Evolutionary conservation across 345 rosid genomes (phyloP).

Genomic region (Citrus hindsii): DNA sequence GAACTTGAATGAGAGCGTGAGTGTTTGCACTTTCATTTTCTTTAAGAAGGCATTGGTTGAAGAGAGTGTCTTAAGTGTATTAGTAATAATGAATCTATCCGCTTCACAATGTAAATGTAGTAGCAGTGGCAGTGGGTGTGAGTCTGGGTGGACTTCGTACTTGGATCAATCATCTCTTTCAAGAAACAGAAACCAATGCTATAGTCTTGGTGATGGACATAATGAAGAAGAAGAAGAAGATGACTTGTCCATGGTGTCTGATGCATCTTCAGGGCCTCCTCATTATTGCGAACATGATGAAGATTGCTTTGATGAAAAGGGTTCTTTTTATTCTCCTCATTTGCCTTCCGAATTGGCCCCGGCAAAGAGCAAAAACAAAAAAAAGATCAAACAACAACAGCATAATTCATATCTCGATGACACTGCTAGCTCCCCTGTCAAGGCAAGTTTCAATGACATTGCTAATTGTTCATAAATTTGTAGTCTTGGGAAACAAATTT

Average conservation of each 20-base stretch:
- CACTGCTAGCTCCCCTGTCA: constrained; percentile 71
- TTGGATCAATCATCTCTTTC: constrained; percentile 57
- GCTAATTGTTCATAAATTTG: not conserved
- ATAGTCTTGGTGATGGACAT: constrained; percentile 18
- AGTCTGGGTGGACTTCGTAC: constrained; percentile 86
- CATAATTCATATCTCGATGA: constrained; percentile 54
- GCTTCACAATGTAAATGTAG: constrained; percentile 35
- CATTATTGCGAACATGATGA: constrained; percentile 38
- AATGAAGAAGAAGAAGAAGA: constrained; percentile 43
- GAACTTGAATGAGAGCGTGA: not conserved
- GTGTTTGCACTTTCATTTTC: constrained; percentile 6
- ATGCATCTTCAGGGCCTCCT: constrained; percentile 85
- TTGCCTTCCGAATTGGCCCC: constrained; percentile 20
- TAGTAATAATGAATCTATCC: constrained; percentile 40
- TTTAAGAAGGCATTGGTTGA: not conserved
- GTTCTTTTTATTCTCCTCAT: constrained; percentile 14
- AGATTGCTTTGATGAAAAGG: constrained; percentile 34
- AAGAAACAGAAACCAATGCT: constrained; percentile 18
- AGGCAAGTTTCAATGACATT: constrained; percentile 34
- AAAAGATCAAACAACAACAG: constrained; percentile 31
- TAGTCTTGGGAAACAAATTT: not conserved
- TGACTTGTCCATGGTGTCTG: constrained; percentile 83
- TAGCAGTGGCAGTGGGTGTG: constrained; percentile 54
- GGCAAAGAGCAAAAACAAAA: constrained; percentile 31
- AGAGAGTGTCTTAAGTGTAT: not conserved